Evolutionary conservation across 306 rosid genomes (phyloP).

Genomic region (Medicago ruthenica): DNA sequence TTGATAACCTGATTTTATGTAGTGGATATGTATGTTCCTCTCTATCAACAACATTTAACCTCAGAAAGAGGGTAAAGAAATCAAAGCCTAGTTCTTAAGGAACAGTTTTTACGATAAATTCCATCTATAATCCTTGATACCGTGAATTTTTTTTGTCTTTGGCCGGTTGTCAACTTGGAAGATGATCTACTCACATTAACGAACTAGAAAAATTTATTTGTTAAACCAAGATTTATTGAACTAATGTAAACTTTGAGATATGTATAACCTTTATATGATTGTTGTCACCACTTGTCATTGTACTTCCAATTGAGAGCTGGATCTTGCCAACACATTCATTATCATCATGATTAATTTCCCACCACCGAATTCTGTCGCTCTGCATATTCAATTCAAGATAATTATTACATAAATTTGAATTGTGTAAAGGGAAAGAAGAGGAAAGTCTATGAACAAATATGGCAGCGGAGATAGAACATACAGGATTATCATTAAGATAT

Average conservation of each 20-base stretch:
- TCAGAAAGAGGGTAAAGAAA: neutral
- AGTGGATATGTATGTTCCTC: neutral
- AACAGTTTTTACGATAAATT: neutral
- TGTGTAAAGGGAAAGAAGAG: slow-evolving; percentile 22
- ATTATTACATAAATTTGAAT: slow-evolving; percentile 33
- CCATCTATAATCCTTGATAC: slow-evolving; percentile 21
- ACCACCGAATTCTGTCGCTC: slow-evolving; percentile 87
- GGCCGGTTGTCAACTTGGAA: slow-evolving; percentile 21
- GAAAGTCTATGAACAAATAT: neutral
- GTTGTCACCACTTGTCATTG: slow-evolving; percentile 72
- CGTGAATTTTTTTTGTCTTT: neutral
- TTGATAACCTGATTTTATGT: neutral
- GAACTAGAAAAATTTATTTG: slow-evolving; percentile 5
- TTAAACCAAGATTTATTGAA: slow-evolving; percentile 26
- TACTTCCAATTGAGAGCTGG: slow-evolving; percentile 74
- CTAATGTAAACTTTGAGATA: slow-evolving; percentile 32
- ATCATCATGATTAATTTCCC: slow-evolving; percentile 90
- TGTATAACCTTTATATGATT: slow-evolving; percentile 75
- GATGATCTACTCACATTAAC: slow-evolving; percentile 17
- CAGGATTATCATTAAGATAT: slow-evolving; percentile 76
- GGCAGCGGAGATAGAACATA: slow-evolving; percentile 46
- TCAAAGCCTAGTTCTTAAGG: no score
- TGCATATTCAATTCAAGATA: slow-evolving; percentile 49
- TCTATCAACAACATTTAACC: neutral
- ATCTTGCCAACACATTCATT: slow-evolving; percentile 94